phyloP scores from a whole-genome alignment of 345 rosid genomes.

The Kandelia obovata region DNA sequence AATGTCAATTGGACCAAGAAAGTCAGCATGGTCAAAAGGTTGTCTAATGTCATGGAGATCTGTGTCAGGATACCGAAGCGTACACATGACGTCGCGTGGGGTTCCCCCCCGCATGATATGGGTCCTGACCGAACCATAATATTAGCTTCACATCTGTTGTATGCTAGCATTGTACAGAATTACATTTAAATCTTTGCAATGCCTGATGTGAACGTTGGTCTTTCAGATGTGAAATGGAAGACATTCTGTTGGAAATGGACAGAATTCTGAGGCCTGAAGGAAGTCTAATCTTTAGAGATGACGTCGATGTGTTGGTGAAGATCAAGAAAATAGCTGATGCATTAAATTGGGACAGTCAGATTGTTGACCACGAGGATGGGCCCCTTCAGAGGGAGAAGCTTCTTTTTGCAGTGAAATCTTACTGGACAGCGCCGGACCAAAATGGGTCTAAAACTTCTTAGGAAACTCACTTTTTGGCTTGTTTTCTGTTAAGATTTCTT shows the following conservation, averaged over 20 bases:
- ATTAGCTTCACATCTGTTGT: too few relatives aligned
- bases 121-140: background rate
- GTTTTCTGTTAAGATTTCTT: background rate
- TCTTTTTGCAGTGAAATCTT: conserved; percentile 51
- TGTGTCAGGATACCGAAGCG: background rate
- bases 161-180: too few relatives aligned
- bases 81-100: background rate
- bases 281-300: conserved; percentile 52
- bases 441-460: conserved; percentile 14
- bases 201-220: background rate
- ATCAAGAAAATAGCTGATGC: conserved; percentile 47
- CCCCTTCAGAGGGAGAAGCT: conserved; percentile 55
- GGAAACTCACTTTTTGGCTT: background rate
- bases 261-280: conserved; percentile 67
- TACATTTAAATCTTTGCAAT: background rate
- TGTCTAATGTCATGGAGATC: background rate
- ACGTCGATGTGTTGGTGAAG: conserved; percentile 50
- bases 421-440: conserved; percentile 44
- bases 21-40: too few relatives aligned
- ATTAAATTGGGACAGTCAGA: conserved; percentile 46
- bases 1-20: background rate
- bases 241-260: conserved; percentile 61
- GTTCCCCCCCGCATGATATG: background rate
- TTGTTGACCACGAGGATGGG: conserved; percentile 67
- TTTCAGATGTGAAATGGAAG: conserved; percentile 50